Conservation (phyloP, 352 stramenopile species). For the Phytophthora melonis region DNA sequence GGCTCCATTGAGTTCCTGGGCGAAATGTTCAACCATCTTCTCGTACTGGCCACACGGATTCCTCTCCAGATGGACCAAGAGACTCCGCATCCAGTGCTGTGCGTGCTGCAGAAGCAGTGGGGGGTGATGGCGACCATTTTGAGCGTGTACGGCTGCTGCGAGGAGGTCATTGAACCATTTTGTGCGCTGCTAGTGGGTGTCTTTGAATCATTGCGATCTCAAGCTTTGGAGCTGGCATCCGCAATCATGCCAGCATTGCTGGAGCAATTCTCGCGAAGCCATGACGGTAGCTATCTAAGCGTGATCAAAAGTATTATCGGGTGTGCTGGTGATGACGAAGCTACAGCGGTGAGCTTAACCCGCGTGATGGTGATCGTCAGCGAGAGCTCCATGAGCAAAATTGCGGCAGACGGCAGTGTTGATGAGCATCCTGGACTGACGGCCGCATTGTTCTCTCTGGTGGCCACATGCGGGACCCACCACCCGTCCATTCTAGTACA, state of each 20-base stretch:
- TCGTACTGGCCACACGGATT: constrained; percentile 64
- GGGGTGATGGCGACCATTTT: constrained; percentile 60
- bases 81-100: constrained; percentile 63
- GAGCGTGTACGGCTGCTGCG: constrained; percentile 53
- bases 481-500: constrained; percentile 72
- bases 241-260: constrained; percentile 72
- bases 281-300: constrained; percentile 65
- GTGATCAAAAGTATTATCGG: constrained; percentile 79
- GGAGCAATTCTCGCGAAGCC: constrained; percentile 67
- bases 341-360: constrained; percentile 64
- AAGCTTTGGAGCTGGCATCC: constrained; percentile 68
- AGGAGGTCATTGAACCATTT: constrained; percentile 69
- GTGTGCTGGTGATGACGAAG: constrained; percentile 69
- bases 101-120: constrained; percentile 69
- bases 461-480: constrained; percentile 60
- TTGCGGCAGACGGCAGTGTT: constrained; percentile 53
- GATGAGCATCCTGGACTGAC: constrained; percentile 66
- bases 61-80: constrained; percentile 74
- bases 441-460: constrained; percentile 65
- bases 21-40: constrained; percentile 68
- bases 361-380: constrained; percentile 71
- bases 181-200: constrained; percentile 65
- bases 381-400: constrained; percentile 65
- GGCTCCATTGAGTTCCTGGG: constrained; percentile 61
- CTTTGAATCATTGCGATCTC: constrained; percentile 68